Evolutionary conservation across 2,329 filamentous ascomycete genomes (phyloP).

Genomic region (Colletotrichum simmondsii): DNA sequence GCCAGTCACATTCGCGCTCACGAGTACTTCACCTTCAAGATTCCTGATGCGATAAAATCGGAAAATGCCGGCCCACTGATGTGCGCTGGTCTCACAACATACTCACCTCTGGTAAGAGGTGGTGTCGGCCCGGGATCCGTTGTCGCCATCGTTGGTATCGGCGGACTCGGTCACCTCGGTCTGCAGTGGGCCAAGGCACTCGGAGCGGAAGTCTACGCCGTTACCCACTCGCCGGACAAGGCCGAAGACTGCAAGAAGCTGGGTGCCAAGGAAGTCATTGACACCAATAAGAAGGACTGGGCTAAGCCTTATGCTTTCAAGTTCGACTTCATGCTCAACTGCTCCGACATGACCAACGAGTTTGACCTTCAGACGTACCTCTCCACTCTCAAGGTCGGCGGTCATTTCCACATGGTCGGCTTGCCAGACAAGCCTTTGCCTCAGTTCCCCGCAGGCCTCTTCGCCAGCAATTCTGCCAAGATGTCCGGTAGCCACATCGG

Average conservation of each 20-base stretch:
- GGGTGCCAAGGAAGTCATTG: slow-evolving; percentile 67
- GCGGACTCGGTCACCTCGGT: slow-evolving; percentile 80
- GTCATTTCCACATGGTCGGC: slow-evolving; percentile 68
- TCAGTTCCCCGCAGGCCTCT: slow-evolving; percentile 51
- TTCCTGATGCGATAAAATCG: slow-evolving; percentile 62
- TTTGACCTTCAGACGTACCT: slow-evolving; percentile 66
- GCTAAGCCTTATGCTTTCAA: slow-evolving; percentile 61
- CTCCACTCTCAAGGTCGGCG: slow-evolving; percentile 61
- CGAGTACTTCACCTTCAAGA: slow-evolving; percentile 69
- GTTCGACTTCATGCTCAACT: slow-evolving; percentile 64
- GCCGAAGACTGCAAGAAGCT: slow-evolving; percentile 68
- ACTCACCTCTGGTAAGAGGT: slow-evolving; percentile 73
- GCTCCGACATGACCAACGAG: slow-evolving; percentile 59
- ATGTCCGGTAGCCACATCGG: slow-evolving; percentile 67
- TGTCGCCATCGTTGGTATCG: slow-evolving; percentile 78
- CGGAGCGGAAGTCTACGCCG: slow-evolving; percentile 73
- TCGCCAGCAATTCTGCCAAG: slow-evolving; percentile 51
- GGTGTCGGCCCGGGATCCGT: slow-evolving; percentile 76
- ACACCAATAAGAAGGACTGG: slow-evolving; percentile 65
- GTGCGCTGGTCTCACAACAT: slow-evolving; percentile 82
- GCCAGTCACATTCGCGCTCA: slow-evolving; percentile 60
- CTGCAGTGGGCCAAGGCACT: slow-evolving; percentile 78
- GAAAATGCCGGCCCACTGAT: slow-evolving; percentile 74
- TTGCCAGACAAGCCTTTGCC: slow-evolving; percentile 63
- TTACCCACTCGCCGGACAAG: slow-evolving; percentile 71